A percentile compares a stretch with the other conserved stretches of the same genome.
Evolutionary conservation across 331 rosid species (phyloP).

Genomic region (Quercus phellos): DNA sequence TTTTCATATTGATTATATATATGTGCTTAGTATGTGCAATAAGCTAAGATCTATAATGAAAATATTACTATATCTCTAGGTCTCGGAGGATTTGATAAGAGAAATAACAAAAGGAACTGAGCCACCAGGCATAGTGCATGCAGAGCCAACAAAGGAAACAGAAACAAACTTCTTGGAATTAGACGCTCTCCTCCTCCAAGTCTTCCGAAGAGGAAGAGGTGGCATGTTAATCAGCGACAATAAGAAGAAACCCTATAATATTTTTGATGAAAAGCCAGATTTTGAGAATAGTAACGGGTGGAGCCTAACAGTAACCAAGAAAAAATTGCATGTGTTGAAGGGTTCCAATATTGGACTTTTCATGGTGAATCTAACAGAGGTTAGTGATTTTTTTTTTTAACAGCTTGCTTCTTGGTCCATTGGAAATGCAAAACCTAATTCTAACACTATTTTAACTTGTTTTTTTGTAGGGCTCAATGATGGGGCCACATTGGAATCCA

Average conservation of each 20-base stretch:
- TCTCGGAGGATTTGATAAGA: conserved; percentile 55
- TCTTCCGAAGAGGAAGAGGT: conserved; percentile 20
- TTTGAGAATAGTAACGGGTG: conserved; percentile 60
- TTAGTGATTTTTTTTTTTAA: conserved; percentile 25
- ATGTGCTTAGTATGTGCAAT: not conserved
- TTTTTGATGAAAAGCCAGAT: conserved; percentile 51
- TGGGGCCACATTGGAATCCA: conserved; percentile 97
- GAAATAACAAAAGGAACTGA: conserved; percentile 34
- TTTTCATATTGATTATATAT: not conserved
- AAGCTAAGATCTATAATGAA: not conserved
- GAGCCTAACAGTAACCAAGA: conserved; percentile 65
- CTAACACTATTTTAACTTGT: not conserved
- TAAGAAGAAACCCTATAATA: conserved; percentile 48
- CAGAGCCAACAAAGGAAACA: conserved; percentile 27
- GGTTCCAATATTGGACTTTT: conserved; percentile 53
- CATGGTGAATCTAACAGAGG: conserved; percentile 73
- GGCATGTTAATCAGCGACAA: conserved; percentile 17
- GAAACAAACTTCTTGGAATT: conserved; percentile 30
- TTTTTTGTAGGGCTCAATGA: conserved; percentile 54
- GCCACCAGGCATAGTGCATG: conserved; percentile 60
- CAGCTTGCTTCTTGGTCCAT: not conserved
- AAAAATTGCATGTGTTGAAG: conserved; percentile 30
- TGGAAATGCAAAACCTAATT: not conserved
- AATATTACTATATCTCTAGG: conserved; percentile 34
- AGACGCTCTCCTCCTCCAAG: conserved; percentile 38